phyloP scores from a whole-genome alignment of 768 basidiomycete species.

The Rubroboletus pulcherrimus region DNA sequence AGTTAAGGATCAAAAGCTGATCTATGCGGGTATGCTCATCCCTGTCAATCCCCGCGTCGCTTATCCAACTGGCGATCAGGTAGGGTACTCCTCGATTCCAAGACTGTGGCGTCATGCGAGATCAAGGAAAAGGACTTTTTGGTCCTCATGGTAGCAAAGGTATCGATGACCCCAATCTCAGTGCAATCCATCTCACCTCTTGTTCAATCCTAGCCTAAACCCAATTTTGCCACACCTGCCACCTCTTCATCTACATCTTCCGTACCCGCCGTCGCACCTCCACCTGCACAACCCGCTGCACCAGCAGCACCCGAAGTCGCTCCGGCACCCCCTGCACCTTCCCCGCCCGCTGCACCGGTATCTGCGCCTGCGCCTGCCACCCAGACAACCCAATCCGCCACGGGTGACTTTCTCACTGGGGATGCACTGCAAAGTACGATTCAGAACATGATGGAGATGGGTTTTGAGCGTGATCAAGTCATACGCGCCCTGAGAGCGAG shows the following conservation, averaged over 20 bases:
- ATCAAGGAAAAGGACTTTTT: constrained; percentile 99
- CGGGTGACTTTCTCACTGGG: constrained; percentile 74
- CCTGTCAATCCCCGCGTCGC: constrained; percentile 2
- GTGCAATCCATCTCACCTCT: neutral
- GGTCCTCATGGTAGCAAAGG: constrained; percentile 99
- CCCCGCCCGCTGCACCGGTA: constrained; percentile 32
- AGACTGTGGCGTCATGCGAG: constrained; percentile 80
- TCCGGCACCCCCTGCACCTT: constrained; percentile 31
- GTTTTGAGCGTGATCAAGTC: constrained; percentile 84
- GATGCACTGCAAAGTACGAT: constrained; percentile 72
- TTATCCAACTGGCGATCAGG: constrained; percentile 45
- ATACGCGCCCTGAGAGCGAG: constrained; percentile 83
- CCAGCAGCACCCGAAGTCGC: constrained; percentile 32
- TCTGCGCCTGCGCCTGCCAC: constrained; percentile 30
- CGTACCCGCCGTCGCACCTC: neutral
- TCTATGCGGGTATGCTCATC: constrained; percentile 73
- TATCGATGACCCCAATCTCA: constrained; percentile 31
- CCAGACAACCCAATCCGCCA: constrained; percentile 30
- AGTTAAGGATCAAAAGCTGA: constrained; percentile 80
- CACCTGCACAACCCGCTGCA: constrained; percentile 24
- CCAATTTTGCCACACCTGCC: constrained; percentile 32
- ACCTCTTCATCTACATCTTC: constrained; percentile 23
- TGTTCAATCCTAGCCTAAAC: constrained; percentile 47
- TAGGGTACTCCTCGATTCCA: constrained; percentile 85
- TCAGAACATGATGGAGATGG: constrained; percentile 89